These are phyloP conservation scores for Phaeomoniella chlamydospora DNA, from an alignment of 2,329 filamentous ascomycete genomes.

Conservation along the genomic window DNA sequence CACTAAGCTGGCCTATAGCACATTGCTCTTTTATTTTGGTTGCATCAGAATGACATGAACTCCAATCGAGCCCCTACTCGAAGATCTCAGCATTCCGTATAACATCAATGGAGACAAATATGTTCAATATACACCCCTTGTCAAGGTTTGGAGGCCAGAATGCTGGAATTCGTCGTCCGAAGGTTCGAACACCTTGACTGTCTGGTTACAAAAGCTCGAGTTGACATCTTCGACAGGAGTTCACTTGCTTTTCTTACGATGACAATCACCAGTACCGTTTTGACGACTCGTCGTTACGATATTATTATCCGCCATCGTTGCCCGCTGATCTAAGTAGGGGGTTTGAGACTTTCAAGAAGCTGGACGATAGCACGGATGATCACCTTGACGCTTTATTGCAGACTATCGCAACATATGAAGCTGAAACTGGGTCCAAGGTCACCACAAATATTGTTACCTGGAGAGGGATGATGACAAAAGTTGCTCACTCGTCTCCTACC, in stretches of 20 bases:
- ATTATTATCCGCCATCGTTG: constrained; percentile 68
- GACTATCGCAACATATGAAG: constrained; percentile 60
- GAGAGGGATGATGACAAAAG: constrained; percentile 98
- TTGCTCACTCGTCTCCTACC: constrained; percentile 19
- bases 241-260: constrained; percentile 88
- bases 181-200: constrained; percentile 30
- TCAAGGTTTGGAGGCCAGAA: constrained; percentile 52
- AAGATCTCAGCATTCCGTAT: no score
- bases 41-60: no score
- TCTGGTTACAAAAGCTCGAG: not conserved
- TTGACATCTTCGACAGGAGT: no score
- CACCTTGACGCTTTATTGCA: constrained; percentile 75
- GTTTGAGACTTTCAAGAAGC: constrained; percentile 68
- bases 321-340: constrained; percentile 64
- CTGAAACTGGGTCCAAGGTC: constrained; percentile 49
- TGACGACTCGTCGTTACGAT: constrained; percentile 67
- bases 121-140: constrained; percentile 57
- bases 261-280: constrained; percentile 61
- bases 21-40: no score
- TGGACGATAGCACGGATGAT: constrained; percentile 70
- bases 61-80: no score
- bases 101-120: no score
- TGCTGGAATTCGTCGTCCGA: constrained; percentile 60
- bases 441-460: constrained; percentile 78
- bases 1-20: no score